A percentile compares a stretch with the other conserved stretches of the same genome.
These are phyloP conservation scores for Aspergillus clavatus DNA, from an alignment of 2,329 filamentous ascomycete genomes.

Conservation along the genomic window DNA sequence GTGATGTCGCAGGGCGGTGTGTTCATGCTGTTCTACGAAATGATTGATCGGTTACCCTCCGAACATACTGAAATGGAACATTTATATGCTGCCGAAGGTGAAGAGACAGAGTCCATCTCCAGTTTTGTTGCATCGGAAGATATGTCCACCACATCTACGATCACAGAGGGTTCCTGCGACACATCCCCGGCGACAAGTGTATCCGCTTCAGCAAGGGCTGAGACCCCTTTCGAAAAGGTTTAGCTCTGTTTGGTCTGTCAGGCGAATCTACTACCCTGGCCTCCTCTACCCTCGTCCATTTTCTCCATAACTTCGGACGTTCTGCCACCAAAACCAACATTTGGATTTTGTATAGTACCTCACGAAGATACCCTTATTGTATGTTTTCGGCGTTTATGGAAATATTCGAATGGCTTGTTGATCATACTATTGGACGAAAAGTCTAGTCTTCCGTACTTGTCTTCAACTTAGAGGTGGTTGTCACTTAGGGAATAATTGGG, in stretches of 20 bases:
- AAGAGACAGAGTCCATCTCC: constrained; percentile 13
- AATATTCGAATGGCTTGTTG: background rate
- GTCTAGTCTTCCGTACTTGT: no score
- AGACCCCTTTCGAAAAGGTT: background rate
- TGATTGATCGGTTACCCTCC: constrained; percentile 44
- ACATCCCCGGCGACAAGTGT: background rate
- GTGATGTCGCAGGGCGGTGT: constrained; percentile 75
- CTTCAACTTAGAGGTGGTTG: no score
- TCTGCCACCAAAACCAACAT: no score
- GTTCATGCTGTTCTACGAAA: constrained; percentile 97
- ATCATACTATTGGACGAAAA: no score
- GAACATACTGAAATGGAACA: background rate
- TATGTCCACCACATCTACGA: background rate
- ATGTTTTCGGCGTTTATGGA: no score
- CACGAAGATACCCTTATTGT: no score
- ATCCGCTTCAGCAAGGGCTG: background rate
- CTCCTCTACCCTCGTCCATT: no score
- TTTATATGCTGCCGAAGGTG: constrained; percentile 4
- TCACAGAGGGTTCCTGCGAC: background rate
- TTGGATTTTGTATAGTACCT: no score
- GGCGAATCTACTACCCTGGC: no score
- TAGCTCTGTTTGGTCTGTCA: background rate
- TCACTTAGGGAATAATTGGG: no score
- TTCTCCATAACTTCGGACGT: no score
- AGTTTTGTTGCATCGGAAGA: background rate